Conservation (phyloP, 1,284 basidiomycete genomes). For the Rhizoctonia solani region DNA sequence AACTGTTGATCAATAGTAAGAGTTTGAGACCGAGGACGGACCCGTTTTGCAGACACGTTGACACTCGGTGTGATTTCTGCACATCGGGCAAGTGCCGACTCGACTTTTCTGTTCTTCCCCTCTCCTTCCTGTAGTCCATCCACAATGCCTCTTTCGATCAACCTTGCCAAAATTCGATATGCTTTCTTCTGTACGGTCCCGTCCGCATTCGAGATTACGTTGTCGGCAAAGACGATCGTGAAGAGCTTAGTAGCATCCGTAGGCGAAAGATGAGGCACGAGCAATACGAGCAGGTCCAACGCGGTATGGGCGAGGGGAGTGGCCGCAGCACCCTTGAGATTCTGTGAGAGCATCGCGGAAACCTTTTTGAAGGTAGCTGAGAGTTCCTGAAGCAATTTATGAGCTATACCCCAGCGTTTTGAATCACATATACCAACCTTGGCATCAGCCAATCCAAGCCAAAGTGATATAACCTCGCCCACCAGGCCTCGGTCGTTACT, state of each 20-base stretch:
- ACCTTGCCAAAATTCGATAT: conserved; percentile 83
- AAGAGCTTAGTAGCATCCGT: conserved; percentile 67
- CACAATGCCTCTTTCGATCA: conserved; percentile 67
- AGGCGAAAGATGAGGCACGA: conserved; percentile 76
- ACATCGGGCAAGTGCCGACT: conserved; percentile 62
- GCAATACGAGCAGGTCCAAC: conserved; percentile 86
- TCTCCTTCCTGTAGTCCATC: conserved; percentile 32
- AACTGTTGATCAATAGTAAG: not conserved
- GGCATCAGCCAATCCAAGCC: conserved; percentile 79
- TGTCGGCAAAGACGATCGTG: conserved; percentile 59
- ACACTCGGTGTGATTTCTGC: conserved; percentile 70
- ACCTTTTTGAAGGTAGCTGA: conserved; percentile 82
- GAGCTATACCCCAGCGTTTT: not conserved
- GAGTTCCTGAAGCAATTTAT: conserved; percentile 59
- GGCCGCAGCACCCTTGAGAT: conserved; percentile 56
- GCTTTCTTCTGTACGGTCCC: conserved; percentile 94
- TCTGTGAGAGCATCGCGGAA: conserved; percentile 73
- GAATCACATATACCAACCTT: conserved; percentile 52
- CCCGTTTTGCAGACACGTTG: conserved; percentile 86
- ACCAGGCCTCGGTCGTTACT: conserved; percentile 79
- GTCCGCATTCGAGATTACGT: conserved; percentile 72
- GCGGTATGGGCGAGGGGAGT: conserved; percentile 71
- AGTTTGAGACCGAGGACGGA: conserved; percentile 44
- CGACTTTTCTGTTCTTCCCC: conserved; percentile 38
- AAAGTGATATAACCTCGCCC: conserved; percentile 88